Conservation (phyloP, 805 yeast species). For the Debaryomyces maramus region DNA sequence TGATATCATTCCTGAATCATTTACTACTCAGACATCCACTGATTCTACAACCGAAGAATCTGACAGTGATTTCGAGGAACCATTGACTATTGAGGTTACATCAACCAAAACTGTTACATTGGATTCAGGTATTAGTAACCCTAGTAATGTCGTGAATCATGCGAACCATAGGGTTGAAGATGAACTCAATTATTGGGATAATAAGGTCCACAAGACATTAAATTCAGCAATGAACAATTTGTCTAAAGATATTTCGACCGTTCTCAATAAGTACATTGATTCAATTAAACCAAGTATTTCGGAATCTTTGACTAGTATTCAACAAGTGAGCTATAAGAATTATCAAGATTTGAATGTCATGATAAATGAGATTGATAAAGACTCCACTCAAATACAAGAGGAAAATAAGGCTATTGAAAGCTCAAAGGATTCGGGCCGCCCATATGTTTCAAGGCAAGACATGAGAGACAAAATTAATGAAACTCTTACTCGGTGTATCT, state of each 20-base stretch:
- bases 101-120: conserved; percentile 24
- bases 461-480: conserved; percentile 34
- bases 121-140: conserved; percentile 6
- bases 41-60: background rate
- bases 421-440: conserved; percentile 13
- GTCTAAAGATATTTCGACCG: conserved; percentile 31
- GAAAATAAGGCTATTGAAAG: conserved; percentile 13
- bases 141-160: background rate
- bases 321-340: conserved; percentile 25
- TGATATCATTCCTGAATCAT: background rate
- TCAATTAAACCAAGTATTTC: conserved; percentile 25
- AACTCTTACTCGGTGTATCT: conserved; percentile 24
- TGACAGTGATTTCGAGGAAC: conserved; percentile 11
- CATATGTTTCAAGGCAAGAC: conserved; percentile 30
- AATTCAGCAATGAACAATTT: conserved; percentile 34
- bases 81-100: conserved; percentile 21
- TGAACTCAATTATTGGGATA: conserved; percentile 34
- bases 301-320: conserved; percentile 26
- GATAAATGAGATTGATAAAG: conserved; percentile 34
- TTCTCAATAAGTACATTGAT: conserved; percentile 23
- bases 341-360: conserved; percentile 32
- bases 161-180: conserved; percentile 20
- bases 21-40: background rate
- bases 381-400: conserved; percentile 29
- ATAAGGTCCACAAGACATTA: conserved; percentile 33